Conservation (phyloP, 805 yeast species). For the Wickerhamiella domercqiae region DNA sequence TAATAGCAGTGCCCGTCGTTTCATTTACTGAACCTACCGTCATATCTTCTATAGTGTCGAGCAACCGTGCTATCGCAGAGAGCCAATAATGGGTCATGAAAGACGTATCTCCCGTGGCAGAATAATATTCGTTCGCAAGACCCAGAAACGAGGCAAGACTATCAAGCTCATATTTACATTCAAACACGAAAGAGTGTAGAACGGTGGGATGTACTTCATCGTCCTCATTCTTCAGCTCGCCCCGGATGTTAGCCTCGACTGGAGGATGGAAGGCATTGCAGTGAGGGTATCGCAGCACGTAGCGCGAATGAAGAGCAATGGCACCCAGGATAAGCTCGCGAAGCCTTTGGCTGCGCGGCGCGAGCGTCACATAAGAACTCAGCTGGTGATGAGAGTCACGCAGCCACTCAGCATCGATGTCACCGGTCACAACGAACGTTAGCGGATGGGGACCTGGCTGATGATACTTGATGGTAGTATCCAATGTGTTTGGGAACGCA, state of each 20-base stretch:
- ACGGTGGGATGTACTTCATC: slow-evolving; percentile 60
- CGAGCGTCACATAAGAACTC: slow-evolving; percentile 53
- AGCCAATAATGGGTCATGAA: slow-evolving; percentile 41
- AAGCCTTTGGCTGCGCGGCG: slow-evolving; percentile 36
- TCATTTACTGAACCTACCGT: slow-evolving; percentile 29
- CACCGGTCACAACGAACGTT: slow-evolving; percentile 79
- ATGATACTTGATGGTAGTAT: slow-evolving; percentile 75
- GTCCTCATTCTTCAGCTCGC: slow-evolving; percentile 6
- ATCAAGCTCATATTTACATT: slow-evolving; percentile 82
- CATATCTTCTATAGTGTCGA: slow-evolving; percentile 19
- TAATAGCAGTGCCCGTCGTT: slow-evolving; percentile 30
- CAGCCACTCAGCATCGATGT: slow-evolving; percentile 87
- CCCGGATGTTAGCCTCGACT: slow-evolving; percentile 20
- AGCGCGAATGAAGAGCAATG: slow-evolving; percentile 60
- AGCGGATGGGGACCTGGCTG: slow-evolving; percentile 27
- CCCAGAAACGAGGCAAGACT: slow-evolving; percentile 72
- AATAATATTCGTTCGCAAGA: slow-evolving; percentile 53
- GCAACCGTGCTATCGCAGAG: slow-evolving; percentile 39
- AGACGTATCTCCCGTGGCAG: slow-evolving; percentile 27
- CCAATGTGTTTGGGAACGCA: slow-evolving; percentile 74
- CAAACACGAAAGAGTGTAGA: slow-evolving; percentile 59
- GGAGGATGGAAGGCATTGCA: slow-evolving; percentile 93
- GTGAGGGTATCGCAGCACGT: slow-evolving; percentile 49
- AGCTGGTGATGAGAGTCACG: slow-evolving; percentile 77
- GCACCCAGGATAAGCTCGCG: slow-evolving; percentile 55